Conservation (phyloP, 2,329 filamentous ascomycete genomes). For the Penicillium aurantiogriseum region DNA sequence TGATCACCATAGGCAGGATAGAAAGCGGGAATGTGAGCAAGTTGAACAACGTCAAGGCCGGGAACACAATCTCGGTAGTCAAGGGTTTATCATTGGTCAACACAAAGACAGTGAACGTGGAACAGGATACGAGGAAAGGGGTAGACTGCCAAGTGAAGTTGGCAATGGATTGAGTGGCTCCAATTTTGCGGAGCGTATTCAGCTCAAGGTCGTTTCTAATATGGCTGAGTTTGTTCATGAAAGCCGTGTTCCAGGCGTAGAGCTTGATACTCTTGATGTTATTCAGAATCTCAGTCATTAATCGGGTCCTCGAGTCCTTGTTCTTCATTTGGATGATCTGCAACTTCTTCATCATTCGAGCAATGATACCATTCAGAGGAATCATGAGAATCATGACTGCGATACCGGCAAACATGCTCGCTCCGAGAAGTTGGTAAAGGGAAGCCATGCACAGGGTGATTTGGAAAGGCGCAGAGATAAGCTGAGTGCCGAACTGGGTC, state of each 20-base stretch:
- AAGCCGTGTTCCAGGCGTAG: slow-evolving; percentile 94
- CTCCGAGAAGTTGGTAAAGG: slow-evolving; percentile 89
- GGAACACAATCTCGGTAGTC: slow-evolving; percentile 94
- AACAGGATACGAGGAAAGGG: slow-evolving; percentile 95
- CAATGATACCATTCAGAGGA: slow-evolving; percentile 88
- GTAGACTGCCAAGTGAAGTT: slow-evolving; percentile 99
- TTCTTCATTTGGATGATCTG: slow-evolving; percentile 99
- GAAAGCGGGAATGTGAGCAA: slow-evolving; percentile 91
- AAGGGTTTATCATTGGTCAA: slow-evolving; percentile 76
- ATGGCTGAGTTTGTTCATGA: slow-evolving; percentile 95
- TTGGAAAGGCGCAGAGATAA: slow-evolving; percentile 97
- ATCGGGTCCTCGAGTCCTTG: slow-evolving; percentile 86
- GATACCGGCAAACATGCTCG: slow-evolving; percentile 93
- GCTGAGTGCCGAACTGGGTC: slow-evolving; percentile 89
- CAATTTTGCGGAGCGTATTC: slow-evolving; percentile 93
- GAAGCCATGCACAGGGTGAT: slow-evolving; percentile 95
- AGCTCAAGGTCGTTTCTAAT: slow-evolving; percentile 95
- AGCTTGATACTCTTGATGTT: slow-evolving; percentile 99
- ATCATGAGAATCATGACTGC: slow-evolving; percentile 97
- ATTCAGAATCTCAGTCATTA: slow-evolving; percentile 97
- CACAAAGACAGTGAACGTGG: slow-evolving; percentile 92
- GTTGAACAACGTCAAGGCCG: slow-evolving; percentile 90
- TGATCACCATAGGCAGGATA: slow-evolving; percentile 96
- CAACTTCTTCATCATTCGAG: slow-evolving; percentile 86
- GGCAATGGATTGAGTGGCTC: slow-evolving; percentile 86